Percentiles rank a stretch among this genome's conserved stretches.
These are phyloP conservation scores for Globisporangium iwayamae DNA, from an alignment of 352 stramenopile species.

Conservation along the genomic window DNA sequence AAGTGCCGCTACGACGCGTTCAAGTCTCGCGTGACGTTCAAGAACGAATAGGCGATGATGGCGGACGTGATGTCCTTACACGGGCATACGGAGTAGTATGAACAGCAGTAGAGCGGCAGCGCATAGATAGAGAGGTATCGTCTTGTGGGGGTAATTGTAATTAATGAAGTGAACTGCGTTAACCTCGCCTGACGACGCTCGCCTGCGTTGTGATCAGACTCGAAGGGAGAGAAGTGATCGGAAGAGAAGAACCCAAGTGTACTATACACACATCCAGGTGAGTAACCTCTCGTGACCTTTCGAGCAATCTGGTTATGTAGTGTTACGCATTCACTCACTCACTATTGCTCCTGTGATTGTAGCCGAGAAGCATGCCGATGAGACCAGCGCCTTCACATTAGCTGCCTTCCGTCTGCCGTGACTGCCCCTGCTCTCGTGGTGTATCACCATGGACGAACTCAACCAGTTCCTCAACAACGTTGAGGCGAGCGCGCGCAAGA, in stretches of 20 bases:
- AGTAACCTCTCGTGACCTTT: slow-evolving; percentile 5
- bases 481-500: slow-evolving; percentile 65
- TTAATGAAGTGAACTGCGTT: slow-evolving; percentile 8
- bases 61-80: not conserved
- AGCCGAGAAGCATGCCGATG: not conserved
- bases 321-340: not conserved
- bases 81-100: not conserved
- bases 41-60: slow-evolving; percentile 23
- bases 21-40: slow-evolving; percentile 52
- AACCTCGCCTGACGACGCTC: not conserved
- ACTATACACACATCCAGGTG: not conserved
- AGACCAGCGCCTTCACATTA: not conserved
- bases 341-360: not conserved
- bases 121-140: slow-evolving; percentile 6
- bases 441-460: slow-evolving; percentile 55
- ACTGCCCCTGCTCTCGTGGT: not conserved
- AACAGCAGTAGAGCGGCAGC: not conserved
- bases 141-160: slow-evolving; percentile 3
- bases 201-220: not conserved
- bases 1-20: slow-evolving; percentile 70
- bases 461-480: slow-evolving; percentile 80
- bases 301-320: not conserved
- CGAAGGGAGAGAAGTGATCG: no score
- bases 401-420: not conserved
- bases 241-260: not conserved